phyloP scores from a whole-genome alignment of 345 rosid species.

The Viola odorata region DNA sequence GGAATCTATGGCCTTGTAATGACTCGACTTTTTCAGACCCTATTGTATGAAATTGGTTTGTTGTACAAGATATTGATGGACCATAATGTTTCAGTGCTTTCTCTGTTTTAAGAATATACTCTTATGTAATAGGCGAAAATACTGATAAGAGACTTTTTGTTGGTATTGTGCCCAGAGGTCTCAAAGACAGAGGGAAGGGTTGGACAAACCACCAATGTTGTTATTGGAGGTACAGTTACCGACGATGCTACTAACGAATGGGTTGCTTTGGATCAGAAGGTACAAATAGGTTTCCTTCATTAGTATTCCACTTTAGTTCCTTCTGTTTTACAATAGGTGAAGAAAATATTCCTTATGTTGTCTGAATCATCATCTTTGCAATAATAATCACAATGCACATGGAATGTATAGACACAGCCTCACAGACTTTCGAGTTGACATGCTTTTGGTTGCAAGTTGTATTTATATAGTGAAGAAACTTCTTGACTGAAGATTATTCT shows the following conservation, averaged over 20 bases:
- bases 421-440: too few relatives aligned
- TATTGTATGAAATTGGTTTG: too few relatives aligned
- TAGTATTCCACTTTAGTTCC: not conserved
- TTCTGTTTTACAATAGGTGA: not conserved
- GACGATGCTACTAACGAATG: conserved; percentile 89
- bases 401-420: too few relatives aligned
- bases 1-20: too few relatives aligned
- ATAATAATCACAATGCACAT: not conserved
- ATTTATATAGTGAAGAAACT: too few relatives aligned
- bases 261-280: conserved; percentile 95
- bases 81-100: too few relatives aligned
- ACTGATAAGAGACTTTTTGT: conserved; percentile 1
- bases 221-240: conserved; percentile 86
- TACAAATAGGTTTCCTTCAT: conserved; percentile 13
- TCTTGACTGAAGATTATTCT: too few relatives aligned
- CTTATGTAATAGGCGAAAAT: not conserved
- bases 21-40: too few relatives aligned
- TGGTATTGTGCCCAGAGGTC: conserved; percentile 50
- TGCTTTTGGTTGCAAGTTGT: too few relatives aligned
- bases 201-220: conserved; percentile 89
- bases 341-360: not conserved
- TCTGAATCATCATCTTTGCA: not conserved
- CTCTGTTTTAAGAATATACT: too few relatives aligned
- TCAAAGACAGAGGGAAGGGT: conserved; percentile 90
- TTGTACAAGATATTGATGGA: too few relatives aligned